phyloP scores from a whole-genome alignment of 164 flowering plant species.

The Vitis rotundifolia region DNA sequence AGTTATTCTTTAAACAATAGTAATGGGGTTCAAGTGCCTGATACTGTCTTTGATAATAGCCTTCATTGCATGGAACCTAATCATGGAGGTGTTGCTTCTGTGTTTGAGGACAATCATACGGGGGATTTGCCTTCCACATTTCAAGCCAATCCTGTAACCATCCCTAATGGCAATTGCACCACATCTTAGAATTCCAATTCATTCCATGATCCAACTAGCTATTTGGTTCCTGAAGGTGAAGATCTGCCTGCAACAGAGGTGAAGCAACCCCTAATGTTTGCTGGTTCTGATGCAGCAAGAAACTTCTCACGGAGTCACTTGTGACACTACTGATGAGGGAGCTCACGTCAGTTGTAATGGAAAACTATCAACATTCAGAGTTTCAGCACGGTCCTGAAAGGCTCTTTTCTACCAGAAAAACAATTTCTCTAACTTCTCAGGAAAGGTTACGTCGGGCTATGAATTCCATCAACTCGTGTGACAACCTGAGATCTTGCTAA shows the following conservation, averaged over 20 bases:
- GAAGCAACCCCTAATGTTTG: too few species aligned
- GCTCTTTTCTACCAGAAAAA: too few species aligned
- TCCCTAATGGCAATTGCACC: slow-evolving; percentile 1
- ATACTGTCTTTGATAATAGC: neutral
- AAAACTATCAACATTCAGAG: too few species aligned
- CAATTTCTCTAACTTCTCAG: too few species aligned
- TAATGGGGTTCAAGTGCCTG: slow-evolving; percentile 11
- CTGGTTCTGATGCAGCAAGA: too few species aligned
- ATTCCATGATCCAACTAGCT: too few species aligned
- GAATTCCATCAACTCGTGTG: slow-evolving; percentile 33
- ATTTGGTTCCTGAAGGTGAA: too few species aligned
- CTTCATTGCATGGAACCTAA: slow-evolving; percentile 8
- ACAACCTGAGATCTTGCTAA: slow-evolving; percentile 21
- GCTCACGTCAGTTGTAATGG: slow-evolving; percentile 17
- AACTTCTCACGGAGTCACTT: too few species aligned
- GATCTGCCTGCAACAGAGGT: too few species aligned
- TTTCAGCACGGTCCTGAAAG: too few species aligned
- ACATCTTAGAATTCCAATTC: too few species aligned
- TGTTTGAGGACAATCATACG: slow-evolving; percentile 6
- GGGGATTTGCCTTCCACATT: slow-evolving; percentile 7
- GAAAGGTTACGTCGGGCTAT: slow-evolving; percentile 51
- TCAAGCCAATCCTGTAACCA: neutral
- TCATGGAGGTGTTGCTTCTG: slow-evolving; percentile 7
- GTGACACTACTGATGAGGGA: slow-evolving; percentile 15
- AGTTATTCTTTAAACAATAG: slow-evolving; percentile 2